Conservation (phyloP, 2,329 filamentous ascomycete species). For the Didymella segeticola region DNA sequence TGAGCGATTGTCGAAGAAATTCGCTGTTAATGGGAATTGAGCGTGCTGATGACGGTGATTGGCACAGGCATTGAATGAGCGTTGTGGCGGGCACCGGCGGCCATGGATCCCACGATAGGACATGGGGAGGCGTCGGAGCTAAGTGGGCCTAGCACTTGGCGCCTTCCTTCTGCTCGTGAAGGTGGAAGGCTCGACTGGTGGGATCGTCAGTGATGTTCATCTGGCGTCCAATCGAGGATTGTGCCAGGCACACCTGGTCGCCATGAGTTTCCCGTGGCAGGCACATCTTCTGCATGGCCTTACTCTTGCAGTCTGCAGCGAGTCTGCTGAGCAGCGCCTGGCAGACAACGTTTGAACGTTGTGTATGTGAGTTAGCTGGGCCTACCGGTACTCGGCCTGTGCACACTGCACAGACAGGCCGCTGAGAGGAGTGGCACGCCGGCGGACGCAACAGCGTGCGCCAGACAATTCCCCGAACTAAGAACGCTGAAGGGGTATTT, state of each 20-base stretch:
- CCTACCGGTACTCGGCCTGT: slow-evolving; percentile 12
- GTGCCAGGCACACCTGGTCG: slow-evolving; percentile 11
- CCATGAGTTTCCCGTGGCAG: slow-evolving; percentile 1
- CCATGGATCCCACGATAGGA: slow-evolving; percentile 19
- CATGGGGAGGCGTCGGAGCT: slow-evolving; percentile 9
- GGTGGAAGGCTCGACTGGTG: slow-evolving; percentile 17
- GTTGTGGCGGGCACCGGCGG: slow-evolving; percentile 16
- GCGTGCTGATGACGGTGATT: slow-evolving; percentile 17
- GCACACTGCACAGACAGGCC: too few relatives aligned
- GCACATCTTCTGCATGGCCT: slow-evolving; percentile 7
- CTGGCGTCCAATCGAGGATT: slow-evolving; percentile 10
- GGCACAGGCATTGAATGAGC: slow-evolving; percentile 25
- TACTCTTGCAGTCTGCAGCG: too few relatives aligned
- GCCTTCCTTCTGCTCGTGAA: slow-evolving; percentile 19
- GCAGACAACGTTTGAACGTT: neutral
- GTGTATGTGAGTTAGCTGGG: too few relatives aligned
- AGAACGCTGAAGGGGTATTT: slow-evolving; percentile 27
- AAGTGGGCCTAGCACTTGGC: slow-evolving; percentile 18
- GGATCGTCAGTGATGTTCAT: slow-evolving; percentile 15
- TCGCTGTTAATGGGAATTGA: slow-evolving; percentile 9
- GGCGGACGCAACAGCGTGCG: slow-evolving; percentile 14
- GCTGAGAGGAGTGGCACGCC: slow-evolving; percentile 14
- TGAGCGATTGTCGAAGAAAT: slow-evolving; percentile 16
- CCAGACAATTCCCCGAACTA: slow-evolving; percentile 26
- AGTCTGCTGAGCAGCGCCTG: neutral